phyloP scores from a whole-genome alignment of 2,329 filamentous ascomycete genomes.

The Microascus cirrosus region DNA sequence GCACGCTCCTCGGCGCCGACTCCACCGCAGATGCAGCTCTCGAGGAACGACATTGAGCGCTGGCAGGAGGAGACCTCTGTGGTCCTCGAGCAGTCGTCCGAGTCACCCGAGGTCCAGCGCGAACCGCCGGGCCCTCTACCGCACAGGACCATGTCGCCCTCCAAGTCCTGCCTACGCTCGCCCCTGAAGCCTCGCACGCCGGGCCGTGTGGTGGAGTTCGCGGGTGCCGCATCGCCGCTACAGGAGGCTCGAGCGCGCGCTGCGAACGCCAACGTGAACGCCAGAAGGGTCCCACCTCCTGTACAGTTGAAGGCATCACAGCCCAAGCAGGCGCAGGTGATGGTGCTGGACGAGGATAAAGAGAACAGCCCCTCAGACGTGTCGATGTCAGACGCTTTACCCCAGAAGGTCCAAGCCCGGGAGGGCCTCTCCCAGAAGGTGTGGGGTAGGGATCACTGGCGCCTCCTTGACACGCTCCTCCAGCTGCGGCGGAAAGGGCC shows the following conservation, averaged over 20 bases:
- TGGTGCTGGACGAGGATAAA: constrained; percentile 14
- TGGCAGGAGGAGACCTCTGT: constrained; percentile 28
- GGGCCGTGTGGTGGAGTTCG: constrained; percentile 47
- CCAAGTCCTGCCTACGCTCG: constrained; percentile 45
- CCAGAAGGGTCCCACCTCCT: constrained; percentile 17
- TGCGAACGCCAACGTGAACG: neutral
- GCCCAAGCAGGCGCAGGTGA: constrained; percentile 3
- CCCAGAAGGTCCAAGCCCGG: neutral
- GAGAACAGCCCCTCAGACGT: constrained; percentile 17
- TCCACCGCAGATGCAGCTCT: constrained; percentile 28
- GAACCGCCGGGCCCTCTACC: constrained; percentile 25
- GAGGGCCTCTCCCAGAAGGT: constrained; percentile 24
- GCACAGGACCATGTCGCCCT: constrained; percentile 39
- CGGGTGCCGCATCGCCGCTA: constrained; percentile 34
- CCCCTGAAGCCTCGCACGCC: constrained; percentile 46
- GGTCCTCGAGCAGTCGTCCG: constrained; percentile 3
- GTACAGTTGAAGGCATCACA: constrained; percentile 7
- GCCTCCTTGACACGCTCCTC: constrained; percentile 38
- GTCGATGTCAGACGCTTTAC: constrained; percentile 6
- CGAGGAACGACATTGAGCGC: constrained; percentile 25
- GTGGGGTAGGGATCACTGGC: constrained; percentile 43
- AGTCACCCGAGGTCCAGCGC: neutral
- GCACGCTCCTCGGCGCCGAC: constrained; percentile 15
- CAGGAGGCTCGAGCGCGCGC: constrained; percentile 20
- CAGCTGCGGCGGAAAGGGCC: constrained; percentile 32